Percentiles rank a stretch among this genome's conserved stretches.
Conservation (phyloP, 2,329 filamentous ascomycete genomes). For the Chaetomium globosum region DNA sequence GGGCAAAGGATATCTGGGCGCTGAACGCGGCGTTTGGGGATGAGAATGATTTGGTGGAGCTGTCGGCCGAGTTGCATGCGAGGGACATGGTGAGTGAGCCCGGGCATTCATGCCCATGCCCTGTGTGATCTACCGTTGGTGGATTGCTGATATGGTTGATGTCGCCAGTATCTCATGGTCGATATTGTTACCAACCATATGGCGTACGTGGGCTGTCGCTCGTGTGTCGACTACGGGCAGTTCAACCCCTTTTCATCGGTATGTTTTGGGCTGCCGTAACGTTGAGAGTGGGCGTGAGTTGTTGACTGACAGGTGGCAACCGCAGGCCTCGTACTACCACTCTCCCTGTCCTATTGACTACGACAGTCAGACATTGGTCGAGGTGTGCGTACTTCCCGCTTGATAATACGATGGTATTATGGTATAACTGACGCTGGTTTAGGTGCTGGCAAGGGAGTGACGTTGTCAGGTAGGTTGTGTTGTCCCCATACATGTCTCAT, state of each 20-base stretch:
- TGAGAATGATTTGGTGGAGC: constrained; percentile 51
- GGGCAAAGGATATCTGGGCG: constrained; percentile 54
- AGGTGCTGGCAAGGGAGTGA: constrained; percentile 55
- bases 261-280: neutral
- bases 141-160: neutral
- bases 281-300: neutral
- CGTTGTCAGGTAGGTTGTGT: constrained; percentile 40
- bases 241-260: constrained; percentile 58
- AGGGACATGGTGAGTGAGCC: constrained; percentile 52
- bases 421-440: neutral
- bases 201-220: constrained; percentile 52
- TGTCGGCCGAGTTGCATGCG: constrained; percentile 55
- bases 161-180: constrained; percentile 57
- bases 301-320: neutral
- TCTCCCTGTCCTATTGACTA: constrained; percentile 57
- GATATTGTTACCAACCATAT: constrained; percentile 63
- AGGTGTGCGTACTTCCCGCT: constrained; percentile 28
- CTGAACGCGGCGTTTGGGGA: constrained; percentile 56
- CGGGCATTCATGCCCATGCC: too few relatives aligned
- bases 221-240: constrained; percentile 55
- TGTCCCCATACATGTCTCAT: neutral
- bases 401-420: too few relatives aligned
- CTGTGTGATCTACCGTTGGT: too few relatives aligned
- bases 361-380: constrained; percentile 46
- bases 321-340: constrained; percentile 54